Conservation (phyloP, 2,329 filamentous ascomycete species). For the Karstenula rhodostoma region DNA sequence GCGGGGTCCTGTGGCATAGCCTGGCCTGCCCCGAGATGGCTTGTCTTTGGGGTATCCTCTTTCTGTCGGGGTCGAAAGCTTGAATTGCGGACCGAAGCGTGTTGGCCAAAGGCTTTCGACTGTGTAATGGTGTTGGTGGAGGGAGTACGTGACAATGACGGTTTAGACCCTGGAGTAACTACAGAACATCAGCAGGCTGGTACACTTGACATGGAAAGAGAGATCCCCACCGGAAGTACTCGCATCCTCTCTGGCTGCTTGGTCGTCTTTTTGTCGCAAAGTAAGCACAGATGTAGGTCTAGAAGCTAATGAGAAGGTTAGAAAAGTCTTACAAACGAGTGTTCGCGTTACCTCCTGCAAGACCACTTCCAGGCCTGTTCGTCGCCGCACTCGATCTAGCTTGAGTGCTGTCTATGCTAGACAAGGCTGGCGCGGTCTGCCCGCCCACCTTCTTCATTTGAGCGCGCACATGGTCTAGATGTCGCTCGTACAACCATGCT, state of each 20-base stretch:
- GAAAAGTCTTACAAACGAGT: not conserved
- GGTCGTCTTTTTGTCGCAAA: slow-evolving; percentile 65
- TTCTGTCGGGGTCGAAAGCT: slow-evolving; percentile 25
- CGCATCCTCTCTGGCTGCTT: slow-evolving; percentile 59
- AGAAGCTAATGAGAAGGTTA: slow-evolving; percentile 33
- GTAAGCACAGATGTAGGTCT: slow-evolving; percentile 63
- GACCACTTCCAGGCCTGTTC: slow-evolving; percentile 61
- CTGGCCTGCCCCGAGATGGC: slow-evolving; percentile 1
- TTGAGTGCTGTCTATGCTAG: slow-evolving; percentile 54
- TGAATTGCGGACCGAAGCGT: slow-evolving; percentile 34
- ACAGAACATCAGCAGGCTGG: slow-evolving; percentile 12
- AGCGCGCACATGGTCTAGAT: slow-evolving; percentile 86
- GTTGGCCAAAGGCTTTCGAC: slow-evolving; percentile 36
- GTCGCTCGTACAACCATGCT: slow-evolving; percentile 90
- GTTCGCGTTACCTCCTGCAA: slow-evolving; percentile 44
- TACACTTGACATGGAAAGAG: not conserved
- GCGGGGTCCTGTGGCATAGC: slow-evolving; percentile 8
- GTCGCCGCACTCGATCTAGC: slow-evolving; percentile 55
- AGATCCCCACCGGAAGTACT: slow-evolving; percentile 49
- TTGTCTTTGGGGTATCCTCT: slow-evolving; percentile 6
- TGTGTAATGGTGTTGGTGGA: slow-evolving; percentile 60
- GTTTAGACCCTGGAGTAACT: slow-evolving; percentile 28
- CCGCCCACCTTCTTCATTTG: slow-evolving; percentile 82
- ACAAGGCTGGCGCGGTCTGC: slow-evolving; percentile 66
- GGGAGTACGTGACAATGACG: slow-evolving; percentile 54